Evolutionary conservation across 1,284 basidiomycete species (phyloP).

Genomic region (Lignosus rhinocerotis): DNA sequence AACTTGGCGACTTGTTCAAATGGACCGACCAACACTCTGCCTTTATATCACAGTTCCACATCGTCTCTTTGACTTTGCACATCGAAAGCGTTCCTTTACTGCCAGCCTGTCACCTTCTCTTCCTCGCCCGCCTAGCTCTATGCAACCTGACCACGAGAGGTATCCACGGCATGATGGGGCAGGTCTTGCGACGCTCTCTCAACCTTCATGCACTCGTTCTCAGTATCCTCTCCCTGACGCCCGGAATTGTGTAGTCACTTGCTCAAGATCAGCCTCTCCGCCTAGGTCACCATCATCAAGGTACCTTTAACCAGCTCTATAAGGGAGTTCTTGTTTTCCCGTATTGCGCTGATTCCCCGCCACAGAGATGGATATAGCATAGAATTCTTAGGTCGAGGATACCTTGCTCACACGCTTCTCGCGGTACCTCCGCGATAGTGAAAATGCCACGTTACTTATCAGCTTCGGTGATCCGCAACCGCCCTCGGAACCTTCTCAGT

Average conservation of each 20-base stretch:
- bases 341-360: too few species aligned
- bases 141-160: neutral
- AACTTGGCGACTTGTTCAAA: neutral
- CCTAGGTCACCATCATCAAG: neutral
- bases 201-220: neutral
- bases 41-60: neutral
- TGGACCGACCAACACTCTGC: slow-evolving; percentile 1
- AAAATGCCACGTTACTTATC: too few species aligned
- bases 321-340: too few species aligned
- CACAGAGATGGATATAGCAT: too few species aligned
- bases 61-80: neutral
- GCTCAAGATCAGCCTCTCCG: neutral
- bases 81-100: slow-evolving; percentile 3
- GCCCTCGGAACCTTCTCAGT: too few species aligned
- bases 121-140: slow-evolving; percentile 4
- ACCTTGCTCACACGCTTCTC: too few species aligned
- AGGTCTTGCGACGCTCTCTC: neutral
- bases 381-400: too few species aligned
- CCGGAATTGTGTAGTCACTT: neutral
- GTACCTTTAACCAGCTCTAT: neutral
- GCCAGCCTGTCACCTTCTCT: neutral
- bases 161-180: neutral
- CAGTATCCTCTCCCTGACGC: neutral
- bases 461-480: too few species aligned
- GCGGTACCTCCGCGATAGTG: too few species aligned